phyloP scores from a whole-genome alignment of 768 basidiomycete species.

The Auricularia sp. region DNA sequence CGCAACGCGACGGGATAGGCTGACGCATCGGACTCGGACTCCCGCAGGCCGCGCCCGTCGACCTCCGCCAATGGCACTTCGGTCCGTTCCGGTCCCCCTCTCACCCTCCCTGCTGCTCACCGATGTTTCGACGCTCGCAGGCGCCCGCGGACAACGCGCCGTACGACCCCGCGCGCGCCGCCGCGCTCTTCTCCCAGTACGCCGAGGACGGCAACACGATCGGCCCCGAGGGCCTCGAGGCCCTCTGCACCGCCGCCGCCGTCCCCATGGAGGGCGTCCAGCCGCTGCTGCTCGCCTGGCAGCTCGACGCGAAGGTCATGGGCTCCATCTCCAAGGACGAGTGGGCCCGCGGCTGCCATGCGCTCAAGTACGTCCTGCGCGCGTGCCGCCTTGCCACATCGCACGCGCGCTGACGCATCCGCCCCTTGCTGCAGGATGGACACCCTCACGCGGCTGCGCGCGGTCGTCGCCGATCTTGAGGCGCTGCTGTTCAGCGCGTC shows the following conservation, averaged over 20 bases:
- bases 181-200: conserved; percentile 51
- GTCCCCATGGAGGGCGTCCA: conserved; percentile 64
- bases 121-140: not conserved
- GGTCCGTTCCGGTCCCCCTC: not conserved
- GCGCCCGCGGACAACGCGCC: conserved; percentile 11
- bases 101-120: not conserved
- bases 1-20: not conserved
- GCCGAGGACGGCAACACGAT: conserved; percentile 56
- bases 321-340: conserved; percentile 58
- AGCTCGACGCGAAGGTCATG: conserved; percentile 60
- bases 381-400: not conserved
- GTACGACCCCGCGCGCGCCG: conserved; percentile 43
- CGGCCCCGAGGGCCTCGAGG: conserved; percentile 63
- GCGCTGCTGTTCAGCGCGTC: conserved; percentile 44
- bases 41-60: not conserved
- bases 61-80: not conserved
- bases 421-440: conserved; percentile 30
- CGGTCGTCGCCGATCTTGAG: conserved; percentile 52
- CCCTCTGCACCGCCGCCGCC: conserved; percentile 57
- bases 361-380: conserved; percentile 31
- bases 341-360: conserved; percentile 52
- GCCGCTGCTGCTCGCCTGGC: conserved; percentile 71
- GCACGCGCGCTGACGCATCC: not conserved
- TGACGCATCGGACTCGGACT: not conserved
- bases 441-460: conserved; percentile 38